Evolutionary conservation across 345 rosid genomes (phyloP).

Genomic region (Arabidopsis suecica): DNA sequence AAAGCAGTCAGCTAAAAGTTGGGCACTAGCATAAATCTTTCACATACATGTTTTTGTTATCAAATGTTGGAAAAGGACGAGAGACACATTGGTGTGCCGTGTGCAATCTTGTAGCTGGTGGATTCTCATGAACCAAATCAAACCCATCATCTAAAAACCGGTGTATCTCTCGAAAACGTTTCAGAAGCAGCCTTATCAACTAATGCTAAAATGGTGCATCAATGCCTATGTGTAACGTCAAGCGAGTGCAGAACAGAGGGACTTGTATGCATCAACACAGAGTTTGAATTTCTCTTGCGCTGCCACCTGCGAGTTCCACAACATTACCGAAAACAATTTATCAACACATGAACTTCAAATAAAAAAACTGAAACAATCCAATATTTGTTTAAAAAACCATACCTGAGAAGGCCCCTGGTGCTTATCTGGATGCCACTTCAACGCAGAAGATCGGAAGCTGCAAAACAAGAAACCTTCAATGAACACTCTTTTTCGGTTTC

Average conservation of each 20-base stretch:
- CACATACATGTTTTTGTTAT: not conserved
- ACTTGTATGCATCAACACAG: slow-evolving; percentile 79
- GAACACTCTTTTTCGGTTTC: not conserved
- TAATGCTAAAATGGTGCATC: slow-evolving; percentile 24
- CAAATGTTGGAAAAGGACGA: slow-evolving; percentile 1
- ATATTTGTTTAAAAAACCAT: slow-evolving; percentile 14
- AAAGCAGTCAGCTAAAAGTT: not conserved
- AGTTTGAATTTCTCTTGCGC: slow-evolving; percentile 92
- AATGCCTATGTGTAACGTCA: slow-evolving; percentile 22
- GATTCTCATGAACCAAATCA: not conserved
- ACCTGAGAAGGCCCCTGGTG: slow-evolving; percentile 82
- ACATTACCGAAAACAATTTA: not conserved
- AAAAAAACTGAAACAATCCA: not conserved
- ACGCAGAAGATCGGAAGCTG: slow-evolving; percentile 76
- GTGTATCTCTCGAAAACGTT: slow-evolving; percentile 3
- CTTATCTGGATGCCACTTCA: slow-evolving; percentile 97
- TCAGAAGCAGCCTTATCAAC: slow-evolving; percentile 14
- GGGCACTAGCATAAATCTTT: not conserved
- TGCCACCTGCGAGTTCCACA: slow-evolving; percentile 53
- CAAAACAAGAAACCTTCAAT: slow-evolving; percentile 13
- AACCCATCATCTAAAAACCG: not conserved
- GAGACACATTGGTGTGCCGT: not conserved
- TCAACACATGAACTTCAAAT: not conserved
- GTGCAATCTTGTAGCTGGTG: not conserved
- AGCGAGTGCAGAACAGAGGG: slow-evolving; percentile 67